These are phyloP conservation scores for Sporothrix luriei DNA, from an alignment of 2,329 filamentous ascomycete species.

Conservation along the genomic window DNA sequence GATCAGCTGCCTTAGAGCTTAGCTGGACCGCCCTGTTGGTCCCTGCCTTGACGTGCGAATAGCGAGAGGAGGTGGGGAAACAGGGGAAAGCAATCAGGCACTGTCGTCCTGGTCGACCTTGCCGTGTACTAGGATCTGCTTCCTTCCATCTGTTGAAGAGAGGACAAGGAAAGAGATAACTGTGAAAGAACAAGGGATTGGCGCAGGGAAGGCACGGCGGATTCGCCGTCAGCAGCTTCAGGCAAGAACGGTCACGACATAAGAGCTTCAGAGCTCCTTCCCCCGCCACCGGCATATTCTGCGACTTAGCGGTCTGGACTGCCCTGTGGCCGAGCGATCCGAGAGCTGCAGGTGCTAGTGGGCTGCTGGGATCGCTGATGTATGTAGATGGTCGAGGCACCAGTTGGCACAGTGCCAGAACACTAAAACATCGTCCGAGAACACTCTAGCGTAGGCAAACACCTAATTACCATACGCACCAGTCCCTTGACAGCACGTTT, in stretches of 20 bases:
- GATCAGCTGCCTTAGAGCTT: conserved; percentile 4
- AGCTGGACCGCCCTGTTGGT: conserved; percentile 1
- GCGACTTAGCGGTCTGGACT: background rate
- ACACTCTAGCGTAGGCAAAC: conserved; percentile 9
- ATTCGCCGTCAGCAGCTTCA: conserved; percentile 11
- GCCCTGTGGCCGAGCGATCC: conserved; percentile 30
- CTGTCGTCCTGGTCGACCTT: conserved; percentile 18
- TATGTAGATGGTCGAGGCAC: background rate
- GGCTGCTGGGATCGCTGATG: conserved; percentile 1
- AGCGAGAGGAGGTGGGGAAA: background rate
- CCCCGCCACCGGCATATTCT: conserved; percentile 17
- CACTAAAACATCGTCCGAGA: background rate
- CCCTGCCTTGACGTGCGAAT: background rate
- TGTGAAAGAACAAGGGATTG: conserved; percentile 8
- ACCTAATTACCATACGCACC: background rate
- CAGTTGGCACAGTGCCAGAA: background rate
- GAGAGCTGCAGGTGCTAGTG: conserved; percentile 16
- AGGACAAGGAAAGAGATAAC: background rate
- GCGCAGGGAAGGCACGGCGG: background rate
- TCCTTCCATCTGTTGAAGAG: conserved; percentile 22
- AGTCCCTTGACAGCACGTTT: background rate
- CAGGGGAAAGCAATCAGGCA: background rate
- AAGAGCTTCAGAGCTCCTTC: conserved; percentile 10
- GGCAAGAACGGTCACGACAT: background rate
- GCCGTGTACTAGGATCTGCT: background rate